Percentiles rank a stretch among this genome's conserved stretches.
Conservation (phyloP, 2,329 filamentous ascomycete genomes). For the Sporothrix schenckii region DNA sequence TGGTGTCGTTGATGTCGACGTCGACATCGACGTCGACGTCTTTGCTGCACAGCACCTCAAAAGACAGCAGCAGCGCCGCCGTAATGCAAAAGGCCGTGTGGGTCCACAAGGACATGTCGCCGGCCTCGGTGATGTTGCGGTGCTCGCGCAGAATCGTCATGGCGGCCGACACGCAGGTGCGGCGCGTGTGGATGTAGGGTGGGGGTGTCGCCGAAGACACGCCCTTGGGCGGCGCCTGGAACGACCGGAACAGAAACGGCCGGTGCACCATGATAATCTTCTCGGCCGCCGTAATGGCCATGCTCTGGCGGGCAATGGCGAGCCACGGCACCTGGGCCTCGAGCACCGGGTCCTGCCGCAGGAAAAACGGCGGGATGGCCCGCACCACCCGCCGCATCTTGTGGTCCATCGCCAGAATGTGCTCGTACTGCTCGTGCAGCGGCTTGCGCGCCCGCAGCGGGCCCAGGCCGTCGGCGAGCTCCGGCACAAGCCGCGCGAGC, state of each 20-base stretch:
- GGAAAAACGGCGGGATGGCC: conserved; percentile 42
- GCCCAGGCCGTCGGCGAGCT: conserved; percentile 42
- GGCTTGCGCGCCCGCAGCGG: conserved; percentile 41
- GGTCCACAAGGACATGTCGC: conserved; percentile 39
- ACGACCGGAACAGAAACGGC: conserved; percentile 43
- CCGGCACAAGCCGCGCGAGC: conserved; percentile 42
- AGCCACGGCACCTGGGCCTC: conserved; percentile 42
- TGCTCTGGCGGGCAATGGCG: conserved; percentile 43
- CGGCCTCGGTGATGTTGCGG: conserved; percentile 34
- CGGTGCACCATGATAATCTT: conserved; percentile 49
- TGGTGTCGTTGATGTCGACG: too few relatives aligned
- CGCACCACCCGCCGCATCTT: conserved; percentile 43
- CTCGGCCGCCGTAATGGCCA: conserved; percentile 46
- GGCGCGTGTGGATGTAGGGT: conserved; percentile 40
- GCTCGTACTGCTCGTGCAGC: conserved; percentile 41
- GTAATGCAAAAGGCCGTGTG: conserved; percentile 41
- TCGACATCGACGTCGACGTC: not conserved
- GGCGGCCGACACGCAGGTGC: conserved; percentile 44
- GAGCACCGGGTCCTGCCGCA: conserved; percentile 38
- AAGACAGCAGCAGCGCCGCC: conserved; percentile 37
- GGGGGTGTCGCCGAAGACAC: not conserved
- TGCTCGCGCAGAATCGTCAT: conserved; percentile 43
- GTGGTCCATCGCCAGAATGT: conserved; percentile 42
- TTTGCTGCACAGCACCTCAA: conserved; percentile 36
- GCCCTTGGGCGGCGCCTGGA: conserved; percentile 37